These are phyloP conservation scores for Alternaria hordeiaustralica DNA, from an alignment of 2,329 filamentous ascomycete genomes.

Conservation along the genomic window DNA sequence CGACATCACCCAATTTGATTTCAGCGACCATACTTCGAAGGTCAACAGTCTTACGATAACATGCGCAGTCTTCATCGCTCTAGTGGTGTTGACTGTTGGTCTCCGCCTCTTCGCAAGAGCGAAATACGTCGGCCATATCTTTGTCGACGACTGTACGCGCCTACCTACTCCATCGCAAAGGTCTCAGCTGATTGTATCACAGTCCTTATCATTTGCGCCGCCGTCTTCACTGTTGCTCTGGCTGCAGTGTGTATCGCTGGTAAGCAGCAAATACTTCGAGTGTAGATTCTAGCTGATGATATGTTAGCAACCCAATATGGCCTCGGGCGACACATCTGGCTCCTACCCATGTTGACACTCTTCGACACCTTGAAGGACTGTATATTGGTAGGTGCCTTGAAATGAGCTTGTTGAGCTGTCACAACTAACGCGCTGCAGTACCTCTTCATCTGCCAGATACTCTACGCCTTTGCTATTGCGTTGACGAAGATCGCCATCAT, in stretches of 20 bases:
- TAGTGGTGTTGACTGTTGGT: conserved; percentile 28
- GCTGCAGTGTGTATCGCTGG: conserved; percentile 32
- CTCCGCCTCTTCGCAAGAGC: conserved; percentile 31
- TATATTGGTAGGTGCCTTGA: conserved; percentile 23
- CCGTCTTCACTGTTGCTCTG: conserved; percentile 32
- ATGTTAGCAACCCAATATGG: conserved; percentile 25
- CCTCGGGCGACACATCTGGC: conserved; percentile 34
- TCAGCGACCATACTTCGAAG: conserved; percentile 27
- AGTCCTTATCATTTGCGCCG: conserved; percentile 35
- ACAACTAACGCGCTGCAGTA: conserved; percentile 23
- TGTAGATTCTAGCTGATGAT: neutral
- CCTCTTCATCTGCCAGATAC: conserved; percentile 32
- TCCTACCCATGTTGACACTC: conserved; percentile 15
- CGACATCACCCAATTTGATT: conserved; percentile 31
- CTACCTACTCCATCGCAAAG: neutral
- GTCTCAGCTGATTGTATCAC: neutral
- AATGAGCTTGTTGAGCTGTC: too few relatives aligned
- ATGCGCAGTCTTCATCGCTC: conserved; percentile 26
- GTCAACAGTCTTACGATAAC: conserved; percentile 15
- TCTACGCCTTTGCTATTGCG: conserved; percentile 36
- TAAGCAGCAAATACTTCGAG: conserved; percentile 6
- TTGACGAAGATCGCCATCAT: conserved; percentile 39
- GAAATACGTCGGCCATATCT: conserved; percentile 28
- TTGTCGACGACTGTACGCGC: conserved; percentile 32
- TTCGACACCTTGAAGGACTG: conserved; percentile 22